These are phyloP conservation scores for Zancudomyces culisetae DNA, from an alignment of 371 early-diverging fungal species.

Conservation along the genomic window DNA sequence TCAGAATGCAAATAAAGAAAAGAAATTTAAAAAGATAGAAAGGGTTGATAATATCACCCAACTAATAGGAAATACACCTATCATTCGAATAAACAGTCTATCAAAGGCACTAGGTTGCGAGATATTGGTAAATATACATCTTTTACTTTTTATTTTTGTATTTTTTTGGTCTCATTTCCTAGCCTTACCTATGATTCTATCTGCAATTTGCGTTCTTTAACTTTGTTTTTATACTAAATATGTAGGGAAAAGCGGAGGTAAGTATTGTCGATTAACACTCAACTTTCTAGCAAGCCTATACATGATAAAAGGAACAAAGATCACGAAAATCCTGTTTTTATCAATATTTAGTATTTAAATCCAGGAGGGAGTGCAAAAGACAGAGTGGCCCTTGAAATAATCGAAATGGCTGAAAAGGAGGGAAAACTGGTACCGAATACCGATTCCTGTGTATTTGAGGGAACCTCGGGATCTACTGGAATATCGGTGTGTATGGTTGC, in stretches of 20 bases:
- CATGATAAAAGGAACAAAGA: neutral
- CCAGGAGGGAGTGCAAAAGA: constrained; percentile 97
- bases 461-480: constrained; percentile 92
- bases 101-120: constrained; percentile 79
- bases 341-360: constrained; percentile 62
- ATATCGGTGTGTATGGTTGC: constrained; percentile 82
- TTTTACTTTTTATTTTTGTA: neutral
- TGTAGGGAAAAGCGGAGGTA: constrained; percentile 22
- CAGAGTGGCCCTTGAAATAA: constrained; percentile 86
- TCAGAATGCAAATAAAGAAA: too few species aligned
- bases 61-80: constrained; percentile 74
- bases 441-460: constrained; percentile 70
- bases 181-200: too few species aligned
- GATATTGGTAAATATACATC: constrained; percentile 38
- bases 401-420: constrained; percentile 81
- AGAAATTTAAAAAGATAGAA: too few species aligned
- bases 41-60: constrained; percentile 31
- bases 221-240: constrained; percentile 1
- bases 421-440: constrained; percentile 76
- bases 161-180: too few species aligned
- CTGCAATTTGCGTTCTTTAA: neutral
- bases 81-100: constrained; percentile 64
- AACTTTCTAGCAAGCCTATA: neutral
- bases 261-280: neutral
- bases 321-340: neutral